These are phyloP conservation scores for Pythium rhizo-oryzae DNA, from an alignment of 352 stramenopile genomes.

Conservation along the genomic window DNA sequence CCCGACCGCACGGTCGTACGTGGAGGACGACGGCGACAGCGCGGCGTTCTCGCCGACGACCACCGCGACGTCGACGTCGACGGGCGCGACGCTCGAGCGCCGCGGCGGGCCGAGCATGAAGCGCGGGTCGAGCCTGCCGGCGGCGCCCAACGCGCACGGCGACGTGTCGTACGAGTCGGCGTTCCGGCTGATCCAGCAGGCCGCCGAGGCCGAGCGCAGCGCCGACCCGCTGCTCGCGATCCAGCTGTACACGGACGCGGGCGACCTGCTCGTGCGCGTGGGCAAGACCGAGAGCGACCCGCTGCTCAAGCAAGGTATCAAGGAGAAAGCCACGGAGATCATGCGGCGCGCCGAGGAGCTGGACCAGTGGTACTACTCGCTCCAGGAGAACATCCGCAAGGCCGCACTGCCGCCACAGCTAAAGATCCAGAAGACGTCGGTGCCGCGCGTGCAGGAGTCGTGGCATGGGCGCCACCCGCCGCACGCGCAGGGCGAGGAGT, in stretches of 20 bases:
- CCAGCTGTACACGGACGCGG: constrained; percentile 46
- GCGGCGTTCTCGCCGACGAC: neutral
- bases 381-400: constrained; percentile 42
- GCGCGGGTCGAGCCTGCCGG: constrained; percentile 11
- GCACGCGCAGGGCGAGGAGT: constrained; percentile 36
- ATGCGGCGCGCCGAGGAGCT: constrained; percentile 53
- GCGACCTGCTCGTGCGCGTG: constrained; percentile 36
- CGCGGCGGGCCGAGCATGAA: neutral
- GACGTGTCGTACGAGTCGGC: constrained; percentile 47
- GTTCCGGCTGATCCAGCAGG: constrained; percentile 51
- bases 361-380: constrained; percentile 45
- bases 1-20: constrained; percentile 20
- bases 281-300: constrained; percentile 39
- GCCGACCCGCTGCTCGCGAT: constrained; percentile 41
- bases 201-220: constrained; percentile 41
- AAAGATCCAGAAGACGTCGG: constrained; percentile 43
- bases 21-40: constrained; percentile 13
- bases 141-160: constrained; percentile 10
- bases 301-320: constrained; percentile 44
- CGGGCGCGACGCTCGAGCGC: neutral
- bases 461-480: constrained; percentile 38
- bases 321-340: constrained; percentile 48
- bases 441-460: constrained; percentile 45
- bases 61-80: neutral
- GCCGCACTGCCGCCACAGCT: constrained; percentile 38